A percentile compares a stretch with the other conserved stretches of the same genome.
These are phyloP conservation scores for Cercospora canescens DNA, from an alignment of 2,329 filamentous ascomycete species.

Conservation along the genomic window DNA sequence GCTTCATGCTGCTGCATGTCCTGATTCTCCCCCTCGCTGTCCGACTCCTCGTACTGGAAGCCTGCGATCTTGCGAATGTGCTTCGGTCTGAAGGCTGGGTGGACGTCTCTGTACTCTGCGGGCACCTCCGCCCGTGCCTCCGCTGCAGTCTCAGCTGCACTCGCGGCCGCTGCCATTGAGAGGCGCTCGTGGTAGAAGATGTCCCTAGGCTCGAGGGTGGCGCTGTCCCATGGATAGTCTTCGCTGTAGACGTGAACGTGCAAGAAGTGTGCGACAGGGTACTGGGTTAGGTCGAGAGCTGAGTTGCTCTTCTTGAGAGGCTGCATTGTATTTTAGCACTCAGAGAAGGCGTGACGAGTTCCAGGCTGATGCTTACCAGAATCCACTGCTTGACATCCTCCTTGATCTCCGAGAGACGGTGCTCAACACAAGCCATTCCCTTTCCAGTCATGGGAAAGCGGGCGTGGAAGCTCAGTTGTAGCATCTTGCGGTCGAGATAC, in stretches of 20 bases:
- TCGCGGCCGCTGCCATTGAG: background rate
- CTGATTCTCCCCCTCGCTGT: background rate
- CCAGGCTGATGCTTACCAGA: conserved; percentile 12
- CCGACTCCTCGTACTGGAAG: conserved; percentile 1
- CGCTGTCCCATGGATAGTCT: conserved; percentile 43
- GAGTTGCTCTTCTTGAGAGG: conserved; percentile 41
- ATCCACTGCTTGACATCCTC: conserved; percentile 44
- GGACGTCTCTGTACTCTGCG: background rate
- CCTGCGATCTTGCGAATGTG: background rate
- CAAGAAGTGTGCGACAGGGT: conserved; percentile 46
- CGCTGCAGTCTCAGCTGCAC: background rate
- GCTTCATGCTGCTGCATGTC: background rate
- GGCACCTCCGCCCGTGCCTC: background rate
- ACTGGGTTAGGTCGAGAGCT: conserved; percentile 40
- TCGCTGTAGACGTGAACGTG: conserved; percentile 43
- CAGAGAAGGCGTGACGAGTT: background rate
- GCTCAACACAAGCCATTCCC: conserved; percentile 44
- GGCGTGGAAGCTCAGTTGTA: conserved; percentile 39
- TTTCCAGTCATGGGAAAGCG: conserved; percentile 47
- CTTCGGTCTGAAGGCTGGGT: background rate
- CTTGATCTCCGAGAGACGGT: conserved; percentile 45
- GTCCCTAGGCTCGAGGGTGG: background rate
- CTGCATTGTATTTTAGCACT: conserved; percentile 14
- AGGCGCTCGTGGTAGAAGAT: background rate
- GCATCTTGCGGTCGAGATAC: conserved; percentile 45